Base-by-base conservation (phyloP, 345 rosid species). In the Trapa incisa region DNA sequence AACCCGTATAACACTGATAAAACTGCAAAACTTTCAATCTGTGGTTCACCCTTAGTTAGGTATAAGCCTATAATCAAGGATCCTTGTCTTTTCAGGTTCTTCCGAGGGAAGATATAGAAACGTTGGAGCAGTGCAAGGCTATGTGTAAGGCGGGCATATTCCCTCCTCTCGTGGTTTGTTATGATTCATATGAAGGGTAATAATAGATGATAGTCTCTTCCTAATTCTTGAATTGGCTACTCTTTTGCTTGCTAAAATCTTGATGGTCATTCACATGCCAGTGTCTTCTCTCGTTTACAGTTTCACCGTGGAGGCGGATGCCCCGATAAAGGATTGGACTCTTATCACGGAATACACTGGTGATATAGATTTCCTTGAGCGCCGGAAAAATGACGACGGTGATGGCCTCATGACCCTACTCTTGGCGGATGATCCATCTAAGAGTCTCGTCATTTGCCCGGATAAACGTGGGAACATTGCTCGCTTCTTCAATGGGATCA, bases 331-430 rank as follows among this genome's bases (percentile, higher is more conserved):
- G 79, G 98, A 89, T 80, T 72, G 86, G 83, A 92, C 98, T 65
- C 75, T 92, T 68, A 77, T 92, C 69, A 80, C 89, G 38, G 98
- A 92, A 70, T 92, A 92, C 78, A 77, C 86, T 14, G 98, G 98
- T n/a, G 92, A 92, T 68, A 95, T 92, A 78, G 96, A 92, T 80
- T 92, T 81, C 78, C 72, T 87, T 64, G 78, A 75, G 71, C 87
- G 83, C 74, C 80, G 96, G 42, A 95, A 92, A 74, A 75, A 79
- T 33, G 96, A 92, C 42, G 96, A 89, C 66, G 85, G 98, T 69
- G 98, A 92, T 74, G 86, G 92, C 79, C 78, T 89, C 78, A 92
- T 92, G 98, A 89, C 98, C 66, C 96, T 92, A 65, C 91, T 92
- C 70, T 71, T 82, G 68, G 82, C 92, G 54, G 80, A 74, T 57